Conservation (phyloP, 2,329 filamentous ascomycete species). For the Microcyclospora pomicola region DNA sequence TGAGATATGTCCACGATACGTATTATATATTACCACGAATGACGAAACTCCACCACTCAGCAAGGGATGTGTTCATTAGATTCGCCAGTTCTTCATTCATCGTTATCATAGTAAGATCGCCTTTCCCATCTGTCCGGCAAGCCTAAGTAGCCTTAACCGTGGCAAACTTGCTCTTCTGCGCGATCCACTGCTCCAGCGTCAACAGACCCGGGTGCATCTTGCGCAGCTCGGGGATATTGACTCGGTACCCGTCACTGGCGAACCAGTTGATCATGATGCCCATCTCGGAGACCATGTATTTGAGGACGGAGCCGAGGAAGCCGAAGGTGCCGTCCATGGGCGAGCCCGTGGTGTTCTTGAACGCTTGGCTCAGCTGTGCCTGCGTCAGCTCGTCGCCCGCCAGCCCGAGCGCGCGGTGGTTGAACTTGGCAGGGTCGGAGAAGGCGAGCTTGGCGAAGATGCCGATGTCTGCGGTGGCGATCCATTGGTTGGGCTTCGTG, state of each 20-base stretch:
- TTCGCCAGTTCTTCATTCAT: too few species aligned
- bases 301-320: conserved; percentile 29
- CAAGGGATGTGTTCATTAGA: too few species aligned
- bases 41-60: too few species aligned
- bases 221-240: conserved; percentile 32
- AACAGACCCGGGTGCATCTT: conserved; percentile 32
- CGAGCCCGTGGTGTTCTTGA: conserved; percentile 33
- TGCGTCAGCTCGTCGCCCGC: conserved; percentile 42
- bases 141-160: not conserved
- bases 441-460: conserved; percentile 38
- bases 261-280: conserved; percentile 33
- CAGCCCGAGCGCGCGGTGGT: conserved; percentile 33
- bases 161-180: conserved; percentile 13
- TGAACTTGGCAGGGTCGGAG: conserved; percentile 31
- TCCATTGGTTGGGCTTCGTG: conserved; percentile 23
- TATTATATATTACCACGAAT: too few species aligned
- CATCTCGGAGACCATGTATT: conserved; percentile 28
- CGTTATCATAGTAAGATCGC: too few species aligned
- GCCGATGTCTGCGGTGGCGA: conserved; percentile 38
- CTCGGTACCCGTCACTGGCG: conserved; percentile 34
- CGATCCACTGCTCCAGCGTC: conserved; percentile 20
- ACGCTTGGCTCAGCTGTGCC: conserved; percentile 32
- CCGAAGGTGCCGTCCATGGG: conserved; percentile 32
- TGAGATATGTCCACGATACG: too few species aligned
- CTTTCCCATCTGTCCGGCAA: too few species aligned